Evolutionary conservation across 257 asterid species (phyloP), one percentile per base, ranked within the genome.

Genomic region (Perilla frutescens): DNA sequence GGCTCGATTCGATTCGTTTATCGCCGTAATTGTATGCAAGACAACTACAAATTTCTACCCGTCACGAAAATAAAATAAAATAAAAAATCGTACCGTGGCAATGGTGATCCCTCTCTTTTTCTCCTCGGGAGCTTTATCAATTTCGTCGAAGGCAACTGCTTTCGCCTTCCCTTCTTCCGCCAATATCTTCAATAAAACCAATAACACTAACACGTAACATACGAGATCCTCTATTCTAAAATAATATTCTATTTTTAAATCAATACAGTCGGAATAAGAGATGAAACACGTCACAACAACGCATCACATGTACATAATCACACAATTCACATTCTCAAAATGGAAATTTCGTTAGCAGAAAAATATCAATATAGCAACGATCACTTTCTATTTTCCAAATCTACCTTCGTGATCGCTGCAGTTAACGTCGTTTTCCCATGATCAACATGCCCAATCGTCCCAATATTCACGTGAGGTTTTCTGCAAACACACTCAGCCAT

Each of bases 121-220:
- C 92, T 93, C 98, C 64, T 93, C 97, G 10, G 98, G 98, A 12
- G 98, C 98, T 78, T 91, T 88, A 71, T 93, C 98, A 32, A 89
- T 91, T 80, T 93, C 98, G 76, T 91, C 97, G 66, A 93, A 91
- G 1, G 97, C 96, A 74, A 91, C 67, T 0, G 95, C 98, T 66
- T 91, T 91, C 20, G 98, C 98, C 67, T 91, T 86, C 57, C 98
- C 98, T 62, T 85, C 96, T 74, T 90, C 98, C 0, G 98, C 81
- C 39, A 93, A 85, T 15, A 93, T 96, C 97, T 93, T 49, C 10
- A 73, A 4, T 58, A 40, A 47, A 44, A 48, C 26, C 26, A 20
- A 20, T 20, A 20, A 20, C 26, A 20, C 26, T 20, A 20, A 20
- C 26, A 20, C 26, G 59, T 78, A 45, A 59, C 43, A 20, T 41